Evolutionary conservation across 305 asterid genomes (phyloP).

Genomic region (Fraxinus platypoda): DNA sequence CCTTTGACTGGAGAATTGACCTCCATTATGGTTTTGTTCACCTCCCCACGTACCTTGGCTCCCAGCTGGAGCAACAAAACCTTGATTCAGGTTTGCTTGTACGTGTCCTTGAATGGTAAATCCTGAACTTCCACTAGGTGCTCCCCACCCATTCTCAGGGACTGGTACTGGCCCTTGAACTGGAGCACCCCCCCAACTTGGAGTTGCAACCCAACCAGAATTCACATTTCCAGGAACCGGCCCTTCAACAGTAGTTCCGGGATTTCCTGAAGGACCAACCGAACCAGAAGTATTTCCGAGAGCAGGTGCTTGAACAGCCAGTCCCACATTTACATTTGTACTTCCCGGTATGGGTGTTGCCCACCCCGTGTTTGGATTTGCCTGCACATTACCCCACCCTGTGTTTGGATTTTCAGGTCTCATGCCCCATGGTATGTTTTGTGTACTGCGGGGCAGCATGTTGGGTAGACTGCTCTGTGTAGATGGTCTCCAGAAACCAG

Average conservation of each 20-base stretch:
- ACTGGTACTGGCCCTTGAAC: slow-evolving; percentile 42
- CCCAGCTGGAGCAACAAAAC: slow-evolving; percentile 48
- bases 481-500: slow-evolving; percentile 61
- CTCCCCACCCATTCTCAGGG: slow-evolving; percentile 49
- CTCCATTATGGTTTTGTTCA: slow-evolving; percentile 45
- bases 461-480: slow-evolving; percentile 55
- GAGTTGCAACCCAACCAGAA: slow-evolving; percentile 12
- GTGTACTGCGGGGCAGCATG: slow-evolving; percentile 47
- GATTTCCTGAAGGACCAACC: slow-evolving; percentile 40
- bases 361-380: slow-evolving; percentile 43
- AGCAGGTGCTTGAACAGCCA: slow-evolving; percentile 30
- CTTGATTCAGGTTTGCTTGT: slow-evolving; percentile 53
- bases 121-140: slow-evolving; percentile 44
- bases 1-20: slow-evolving; percentile 42
- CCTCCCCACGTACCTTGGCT: slow-evolving; percentile 51
- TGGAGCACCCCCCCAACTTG: slow-evolving; percentile 49
- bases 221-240: slow-evolving; percentile 41
- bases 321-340: slow-evolving; percentile 35
- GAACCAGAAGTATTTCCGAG: slow-evolving; percentile 36
- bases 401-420: slow-evolving; percentile 46
- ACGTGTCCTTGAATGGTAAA: slow-evolving; percentile 40
- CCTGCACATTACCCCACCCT: slow-evolving; percentile 58
- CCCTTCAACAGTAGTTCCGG: slow-evolving; percentile 31
- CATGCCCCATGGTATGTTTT: slow-evolving; percentile 50
- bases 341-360: slow-evolving; percentile 29